Base-by-base conservation (phyloP, 805 yeast genomes). In the Wickerhamiella lipophila region DNA sequence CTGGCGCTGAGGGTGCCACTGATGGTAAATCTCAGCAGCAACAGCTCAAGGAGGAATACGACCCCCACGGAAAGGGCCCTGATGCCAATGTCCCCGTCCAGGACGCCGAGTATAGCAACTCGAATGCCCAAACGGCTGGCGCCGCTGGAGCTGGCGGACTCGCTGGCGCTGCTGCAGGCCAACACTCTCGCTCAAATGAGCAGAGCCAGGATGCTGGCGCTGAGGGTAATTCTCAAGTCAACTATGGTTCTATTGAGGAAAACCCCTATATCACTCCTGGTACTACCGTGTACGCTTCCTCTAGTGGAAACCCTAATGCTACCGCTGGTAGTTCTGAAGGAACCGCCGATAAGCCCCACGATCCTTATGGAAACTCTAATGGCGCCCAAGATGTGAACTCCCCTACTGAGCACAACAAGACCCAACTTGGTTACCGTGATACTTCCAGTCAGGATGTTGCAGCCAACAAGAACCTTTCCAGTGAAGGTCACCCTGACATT, bases 1-100 rank as follows among this genome's bases (percentile, higher is more conserved):
- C 32, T 11, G 32, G 32, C 4, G n/a, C 13, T 11, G n/a, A 6
- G 13, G 42, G 42, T 21, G 23, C 42, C 26, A n/a, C 12, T 21
- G 42, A 8, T n/a, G 25, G 15, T 7, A 16, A 18, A 6, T n/a
- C n/a, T n/a, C n/a, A n/a, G n/a, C n/a, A n/a, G n/a, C n/a, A n/a
- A n/a, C n/a, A n/a, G n/a, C n/a, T n/a, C n/a, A n/a, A n/a, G n/a
- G n/a, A n/a, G n/a, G n/a, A 16, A 15, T 25, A 40, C 21, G 32
- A 40, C 30, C 49, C 30, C 42, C 54, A 38, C 19, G 26, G 42
- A 11, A 36, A 34, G 6, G 21, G 19, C 8, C 22, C 18, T 39
- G 44, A 43, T 18, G 25, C 46, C 26, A 26, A 27, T 25, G 30
- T 48, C 15, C 26, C 50, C 25, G 53, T 50, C n/a, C 38, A 32